Evolutionary conservation across 495 filamentous ascomycete genomes (phyloP).

Genomic region (Podospora anserina): DNA sequence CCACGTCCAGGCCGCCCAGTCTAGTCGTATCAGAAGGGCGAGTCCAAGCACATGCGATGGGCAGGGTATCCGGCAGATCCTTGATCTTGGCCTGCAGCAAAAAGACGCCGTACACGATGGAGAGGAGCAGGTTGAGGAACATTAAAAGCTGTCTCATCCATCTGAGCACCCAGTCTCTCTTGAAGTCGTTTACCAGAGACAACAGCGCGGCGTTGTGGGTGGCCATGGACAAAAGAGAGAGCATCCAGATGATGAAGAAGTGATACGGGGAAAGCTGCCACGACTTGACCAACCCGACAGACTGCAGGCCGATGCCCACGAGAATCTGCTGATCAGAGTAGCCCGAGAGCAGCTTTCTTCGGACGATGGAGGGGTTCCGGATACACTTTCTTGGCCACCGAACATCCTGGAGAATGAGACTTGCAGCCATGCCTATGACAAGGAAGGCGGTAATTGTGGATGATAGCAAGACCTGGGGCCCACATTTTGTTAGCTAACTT

Average conservation of each 20-base stretch:
- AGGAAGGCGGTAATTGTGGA: slow-evolving; percentile 55
- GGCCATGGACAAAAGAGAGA: slow-evolving; percentile 55
- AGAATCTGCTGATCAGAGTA: slow-evolving; percentile 62
- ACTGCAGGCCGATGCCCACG: slow-evolving; percentile 57
- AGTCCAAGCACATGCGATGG: slow-evolving; percentile 54
- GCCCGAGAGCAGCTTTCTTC: slow-evolving; percentile 55
- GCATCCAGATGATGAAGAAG: slow-evolving; percentile 62
- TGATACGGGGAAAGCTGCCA: slow-evolving; percentile 55
- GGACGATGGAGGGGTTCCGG: slow-evolving; percentile 40
- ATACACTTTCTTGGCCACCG: slow-evolving; percentile 26
- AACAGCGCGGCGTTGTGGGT: slow-evolving; percentile 56
- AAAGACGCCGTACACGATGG: slow-evolving; percentile 47
- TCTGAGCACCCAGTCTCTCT: slow-evolving; percentile 57
- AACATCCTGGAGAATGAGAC: slow-evolving; percentile 48
- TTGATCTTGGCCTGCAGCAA: slow-evolving; percentile 46
- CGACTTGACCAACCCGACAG: slow-evolving; percentile 50
- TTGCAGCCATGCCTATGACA: slow-evolving; percentile 44
- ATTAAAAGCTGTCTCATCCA: slow-evolving; percentile 60
- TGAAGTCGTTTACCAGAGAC: slow-evolving; percentile 57
- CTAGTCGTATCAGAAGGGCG: slow-evolving; percentile 14
- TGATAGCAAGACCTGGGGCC: slow-evolving; percentile 52
- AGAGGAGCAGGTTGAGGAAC: slow-evolving; percentile 55
- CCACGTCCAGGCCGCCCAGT: slow-evolving; percentile 42
- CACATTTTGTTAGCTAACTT: background rate
- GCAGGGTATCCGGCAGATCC: slow-evolving; percentile 47